These are phyloP conservation scores for Lobosporangium transversale DNA, from an alignment of 192 early-diverging fungal species.

Conservation along the genomic window DNA sequence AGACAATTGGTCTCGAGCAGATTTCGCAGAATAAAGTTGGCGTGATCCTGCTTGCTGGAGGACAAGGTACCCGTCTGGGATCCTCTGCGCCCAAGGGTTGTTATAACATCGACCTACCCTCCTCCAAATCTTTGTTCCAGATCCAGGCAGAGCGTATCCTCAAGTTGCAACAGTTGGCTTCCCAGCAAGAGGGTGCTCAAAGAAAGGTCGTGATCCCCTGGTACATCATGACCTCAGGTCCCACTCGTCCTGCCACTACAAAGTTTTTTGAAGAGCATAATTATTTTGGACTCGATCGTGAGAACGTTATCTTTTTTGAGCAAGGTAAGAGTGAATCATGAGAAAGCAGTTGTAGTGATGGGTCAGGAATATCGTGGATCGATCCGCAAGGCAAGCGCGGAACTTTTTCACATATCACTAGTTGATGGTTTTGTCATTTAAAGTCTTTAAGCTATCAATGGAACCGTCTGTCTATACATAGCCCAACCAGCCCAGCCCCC, in stretches of 20 bases:
- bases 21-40: slow-evolving; percentile 92
- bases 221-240: slow-evolving; percentile 99
- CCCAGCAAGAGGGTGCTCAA: slow-evolving; percentile 31
- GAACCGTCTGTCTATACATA: too few species aligned
- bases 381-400: too few species aligned
- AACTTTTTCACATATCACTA: too few species aligned
- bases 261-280: slow-evolving; percentile 80
- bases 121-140: slow-evolving; percentile 89
- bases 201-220: slow-evolving; percentile 86
- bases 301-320: slow-evolving; percentile 95
- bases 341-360: too few species aligned
- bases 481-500: too few species aligned
- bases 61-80: slow-evolving; percentile 87
- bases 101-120: slow-evolving; percentile 93
- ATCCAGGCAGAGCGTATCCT: slow-evolving; percentile 95
- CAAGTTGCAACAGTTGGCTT: slow-evolving; percentile 77
- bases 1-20: slow-evolving; percentile 74
- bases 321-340: slow-evolving; percentile 87
- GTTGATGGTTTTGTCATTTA: too few species aligned
- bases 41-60: slow-evolving; percentile 94
- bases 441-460: too few species aligned
- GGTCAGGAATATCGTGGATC: too few species aligned
- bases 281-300: slow-evolving; percentile 87
- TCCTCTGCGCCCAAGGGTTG: slow-evolving; percentile 91
- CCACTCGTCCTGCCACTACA: slow-evolving; percentile 84